Percentiles rank a stretch among this genome's conserved stretches.
phyloP scores from a whole-genome alignment of 345 rosid genomes.

The Litchi chinensis region DNA sequence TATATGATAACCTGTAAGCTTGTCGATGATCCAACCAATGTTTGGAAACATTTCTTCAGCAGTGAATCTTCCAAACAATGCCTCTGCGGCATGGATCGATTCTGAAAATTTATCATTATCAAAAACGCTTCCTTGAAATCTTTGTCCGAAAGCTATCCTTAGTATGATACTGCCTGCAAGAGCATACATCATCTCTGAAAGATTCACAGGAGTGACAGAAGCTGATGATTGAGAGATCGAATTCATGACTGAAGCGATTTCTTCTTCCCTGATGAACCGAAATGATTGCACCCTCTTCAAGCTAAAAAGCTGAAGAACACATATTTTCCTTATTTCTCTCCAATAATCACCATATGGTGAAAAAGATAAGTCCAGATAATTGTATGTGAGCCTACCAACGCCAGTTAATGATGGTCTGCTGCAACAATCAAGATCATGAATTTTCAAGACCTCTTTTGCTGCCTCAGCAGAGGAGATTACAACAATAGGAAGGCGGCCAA shows the following conservation, averaged over 20 bases:
- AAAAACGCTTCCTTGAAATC: constrained; percentile 25
- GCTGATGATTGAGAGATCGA: constrained; percentile 30
- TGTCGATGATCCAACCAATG: constrained; percentile 30
- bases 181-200: constrained; percentile 33
- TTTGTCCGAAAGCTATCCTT: constrained; percentile 32
- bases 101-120: constrained; percentile 10
- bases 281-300: constrained; percentile 19
- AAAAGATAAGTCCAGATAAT: constrained; percentile 33
- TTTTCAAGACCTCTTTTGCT: constrained; percentile 25
- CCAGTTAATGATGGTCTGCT: constrained; percentile 25
- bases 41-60: constrained; percentile 23
- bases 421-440: constrained; percentile 30
- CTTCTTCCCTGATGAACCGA: constrained; percentile 29
- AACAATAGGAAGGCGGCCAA: constrained; percentile 25
- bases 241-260: constrained; percentile 30
- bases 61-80: constrained; percentile 16
- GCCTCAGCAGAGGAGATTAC: constrained; percentile 34
- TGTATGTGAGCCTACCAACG: constrained; percentile 34
- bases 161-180: constrained; percentile 22
- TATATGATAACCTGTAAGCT: neutral
- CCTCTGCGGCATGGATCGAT: constrained; percentile 2
- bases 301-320: constrained; percentile 35
- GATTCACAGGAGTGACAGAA: constrained; percentile 18
- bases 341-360: constrained; percentile 28
- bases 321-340: constrained; percentile 34